Percentiles rank a stretch among this genome's conserved stretches.
phyloP scores from a whole-genome alignment of 2,329 filamentous ascomycete genomes.

The Penicillium expansum region DNA sequence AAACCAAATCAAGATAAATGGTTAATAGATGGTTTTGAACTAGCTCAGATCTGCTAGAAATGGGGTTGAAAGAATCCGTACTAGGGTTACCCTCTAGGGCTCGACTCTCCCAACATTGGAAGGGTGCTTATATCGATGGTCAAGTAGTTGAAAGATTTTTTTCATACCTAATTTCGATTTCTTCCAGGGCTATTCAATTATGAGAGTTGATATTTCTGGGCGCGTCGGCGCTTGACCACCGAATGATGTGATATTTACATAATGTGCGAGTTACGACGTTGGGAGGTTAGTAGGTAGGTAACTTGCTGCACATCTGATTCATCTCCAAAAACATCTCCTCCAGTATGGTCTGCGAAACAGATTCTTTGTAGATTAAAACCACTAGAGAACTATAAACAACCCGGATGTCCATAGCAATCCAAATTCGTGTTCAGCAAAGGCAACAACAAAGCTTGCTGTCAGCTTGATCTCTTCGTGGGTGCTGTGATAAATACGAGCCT shows the following conservation, averaged over 20 bases:
- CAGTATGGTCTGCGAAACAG: neutral
- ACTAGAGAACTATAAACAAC: neutral
- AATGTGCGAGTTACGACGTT: neutral
- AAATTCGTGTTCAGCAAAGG: neutral
- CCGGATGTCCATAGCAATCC: neutral
- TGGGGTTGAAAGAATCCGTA: neutral
- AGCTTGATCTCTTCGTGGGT: neutral
- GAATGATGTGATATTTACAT: neutral
- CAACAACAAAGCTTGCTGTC: neutral
- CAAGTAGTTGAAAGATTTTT: neutral
- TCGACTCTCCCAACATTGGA: neutral
- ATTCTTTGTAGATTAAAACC: neutral
- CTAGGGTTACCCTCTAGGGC: neutral
- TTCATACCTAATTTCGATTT: too few relatives aligned
- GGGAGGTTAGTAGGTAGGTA: neutral
- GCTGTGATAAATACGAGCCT: neutral
- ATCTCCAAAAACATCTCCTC: neutral
- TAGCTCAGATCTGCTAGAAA: neutral
- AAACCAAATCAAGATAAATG: neutral
- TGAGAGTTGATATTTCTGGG: neutral
- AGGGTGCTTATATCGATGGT: neutral
- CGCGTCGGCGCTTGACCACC: neutral
- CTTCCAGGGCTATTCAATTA: neutral
- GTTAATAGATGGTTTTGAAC: neutral
- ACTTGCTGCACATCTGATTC: neutral